Base-by-base conservation (phyloP, 345 rosid genomes). In the Combretum micranthum region DNA sequence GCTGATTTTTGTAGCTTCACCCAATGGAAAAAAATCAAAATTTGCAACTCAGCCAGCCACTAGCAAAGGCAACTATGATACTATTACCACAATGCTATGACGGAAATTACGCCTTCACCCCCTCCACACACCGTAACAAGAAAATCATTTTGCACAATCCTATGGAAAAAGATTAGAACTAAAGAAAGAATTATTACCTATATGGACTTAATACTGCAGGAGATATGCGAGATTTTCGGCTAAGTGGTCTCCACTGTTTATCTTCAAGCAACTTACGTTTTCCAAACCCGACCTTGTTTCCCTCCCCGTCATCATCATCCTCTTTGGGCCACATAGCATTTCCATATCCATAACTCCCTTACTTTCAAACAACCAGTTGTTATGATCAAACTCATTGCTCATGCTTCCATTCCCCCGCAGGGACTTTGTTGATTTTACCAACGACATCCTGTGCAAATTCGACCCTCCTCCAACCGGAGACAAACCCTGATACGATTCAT, bases 221-320 rank as follows among this genome's bases (percentile, higher is more conserved):
- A 48, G 84, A 66, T 59, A 78, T 68, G 6, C 64, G 72, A 58
- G 67, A 54, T 71, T 70, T 69, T 20, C 78, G 65, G 3, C 84
- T 72, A 7, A 83, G 79, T 0, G 83, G 82, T 61, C 76, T 78
- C 89, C 86, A 72, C 32, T 74, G 76, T 59, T 78, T 78, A 44
- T 76, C 75, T 26, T 13, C 15, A 44, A 66, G 53, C 13, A 42
- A 16, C 18, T 64, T 25, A 15, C 52, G 49, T 12, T 67, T 70
- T 48, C 60, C 55, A 37, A 44, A 42, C 13, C 52, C 67, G 18
- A 55, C 53, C 47, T 15, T 16, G 12, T 55, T 76, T 58, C 63
- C 69, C 6, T 55, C 73, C 58, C 73, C 26, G 59, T 53, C 43
- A 6, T 22, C 67, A 4, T 55, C 74, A 32, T 74, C 82, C 42